These are phyloP conservation scores for Sclerotinia spermophila DNA, from an alignment of 2,329 filamentous ascomycete genomes.

Conservation along the genomic window DNA sequence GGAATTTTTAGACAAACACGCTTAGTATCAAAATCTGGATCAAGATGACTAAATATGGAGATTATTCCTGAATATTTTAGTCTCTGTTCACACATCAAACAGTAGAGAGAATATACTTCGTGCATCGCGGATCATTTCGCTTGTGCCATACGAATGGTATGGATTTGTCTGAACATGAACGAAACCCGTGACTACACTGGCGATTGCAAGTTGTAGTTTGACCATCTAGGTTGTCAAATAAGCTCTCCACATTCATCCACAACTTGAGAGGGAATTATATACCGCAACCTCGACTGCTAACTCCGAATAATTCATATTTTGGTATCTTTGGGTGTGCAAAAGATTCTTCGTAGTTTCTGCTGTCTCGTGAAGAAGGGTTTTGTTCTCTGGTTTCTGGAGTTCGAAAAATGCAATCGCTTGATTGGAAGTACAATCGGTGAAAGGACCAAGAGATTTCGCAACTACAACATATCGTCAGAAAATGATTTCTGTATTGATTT, in stretches of 20 bases:
- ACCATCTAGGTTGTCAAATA: constrained; percentile 45
- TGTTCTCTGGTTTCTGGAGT: constrained; percentile 43
- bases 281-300: constrained; percentile 56
- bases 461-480: constrained; percentile 36
- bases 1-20: constrained; percentile 62
- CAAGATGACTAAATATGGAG: constrained; percentile 45
- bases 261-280: constrained; percentile 19
- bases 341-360: constrained; percentile 38
- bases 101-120: constrained; percentile 41
- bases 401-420: constrained; percentile 52
- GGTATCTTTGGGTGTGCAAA: constrained; percentile 27
- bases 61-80: constrained; percentile 45
- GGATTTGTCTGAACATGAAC: constrained; percentile 61
- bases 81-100: background rate
- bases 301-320: constrained; percentile 42
- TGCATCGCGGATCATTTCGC: constrained; percentile 49
- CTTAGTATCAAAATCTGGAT: constrained; percentile 42
- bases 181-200: constrained; percentile 47
- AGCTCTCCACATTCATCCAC: background rate
- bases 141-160: constrained; percentile 48
- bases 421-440: constrained; percentile 53
- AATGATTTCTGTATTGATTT: background rate
- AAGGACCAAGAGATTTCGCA: constrained; percentile 45
- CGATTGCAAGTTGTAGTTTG: constrained; percentile 50
- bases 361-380: constrained; percentile 40